phyloP scores from a whole-genome alignment of 1,284 basidiomycete genomes.

The Cryptococcus sp. region DNA sequence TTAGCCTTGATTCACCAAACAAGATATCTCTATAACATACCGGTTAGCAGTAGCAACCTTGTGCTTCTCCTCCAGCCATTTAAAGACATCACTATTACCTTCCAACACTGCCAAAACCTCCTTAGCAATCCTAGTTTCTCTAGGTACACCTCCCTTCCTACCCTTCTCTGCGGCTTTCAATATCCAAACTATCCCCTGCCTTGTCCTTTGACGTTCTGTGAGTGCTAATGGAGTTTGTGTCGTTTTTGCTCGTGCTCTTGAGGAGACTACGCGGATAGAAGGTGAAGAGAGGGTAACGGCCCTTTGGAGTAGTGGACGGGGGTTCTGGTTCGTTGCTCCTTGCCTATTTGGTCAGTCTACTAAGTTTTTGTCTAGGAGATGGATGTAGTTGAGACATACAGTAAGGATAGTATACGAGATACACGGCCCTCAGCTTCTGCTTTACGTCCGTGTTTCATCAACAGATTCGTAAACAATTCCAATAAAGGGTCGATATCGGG shows the following conservation, averaged over 20 bases:
- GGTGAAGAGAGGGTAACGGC: conserved; percentile 66
- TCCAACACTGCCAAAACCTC: conserved; percentile 67
- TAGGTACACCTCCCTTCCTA: conserved; percentile 52
- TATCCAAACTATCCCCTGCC: conserved; percentile 63
- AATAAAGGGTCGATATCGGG: conserved; percentile 72
- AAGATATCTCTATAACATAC: no score
- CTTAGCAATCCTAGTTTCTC: conserved; percentile 66
- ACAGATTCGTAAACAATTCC: conserved; percentile 61
- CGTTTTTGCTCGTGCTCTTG: conserved; percentile 59
- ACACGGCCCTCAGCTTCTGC: conserved; percentile 60
- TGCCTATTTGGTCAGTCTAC: conserved; percentile 55
- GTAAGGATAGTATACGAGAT: conserved; percentile 55
- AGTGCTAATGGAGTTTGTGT: conserved; percentile 64
- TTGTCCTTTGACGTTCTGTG: conserved; percentile 69
- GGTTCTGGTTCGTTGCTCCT: conserved; percentile 65
- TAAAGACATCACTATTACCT: conserved; percentile 57
- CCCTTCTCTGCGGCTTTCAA: conserved; percentile 56
- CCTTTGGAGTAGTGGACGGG: conserved; percentile 69
- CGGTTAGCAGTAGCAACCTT: conserved; percentile 72
- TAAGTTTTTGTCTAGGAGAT: neutral
- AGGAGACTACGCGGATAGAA: conserved; percentile 56
- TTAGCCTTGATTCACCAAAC: neutral
- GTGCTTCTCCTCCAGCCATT: conserved; percentile 62
- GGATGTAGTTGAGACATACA: conserved; percentile 24
- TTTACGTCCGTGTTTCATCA: conserved; percentile 67